These are phyloP conservation scores for Entophlyctis luteolus DNA, from an alignment of 192 early-diverging fungal species.

Conservation along the genomic window DNA sequence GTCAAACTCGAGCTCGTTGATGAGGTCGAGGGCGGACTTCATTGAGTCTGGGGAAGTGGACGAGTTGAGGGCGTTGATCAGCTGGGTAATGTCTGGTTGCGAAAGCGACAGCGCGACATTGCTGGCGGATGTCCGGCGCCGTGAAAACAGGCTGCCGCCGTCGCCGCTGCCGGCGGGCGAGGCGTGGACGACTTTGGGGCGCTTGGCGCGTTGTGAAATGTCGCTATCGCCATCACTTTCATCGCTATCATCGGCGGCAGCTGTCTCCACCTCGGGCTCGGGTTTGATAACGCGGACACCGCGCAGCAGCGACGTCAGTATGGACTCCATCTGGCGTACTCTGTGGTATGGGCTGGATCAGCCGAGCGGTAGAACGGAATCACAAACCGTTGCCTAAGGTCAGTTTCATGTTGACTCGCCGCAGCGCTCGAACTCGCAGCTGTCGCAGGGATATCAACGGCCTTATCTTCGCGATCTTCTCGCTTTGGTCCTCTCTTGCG, in stretches of 20 bases:
- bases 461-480: slow-evolving; percentile 9
- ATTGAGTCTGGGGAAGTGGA: slow-evolving; percentile 9
- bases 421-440: no score
- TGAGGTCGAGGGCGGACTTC: slow-evolving; percentile 4
- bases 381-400: not conserved
- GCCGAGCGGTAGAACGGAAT: no score
- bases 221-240: not conserved
- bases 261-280: not conserved
- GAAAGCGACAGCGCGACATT: no score
- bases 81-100: not conserved
- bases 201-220: not conserved
- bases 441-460: no score
- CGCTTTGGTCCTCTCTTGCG: slow-evolving; percentile 11
- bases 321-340: slow-evolving; percentile 7
- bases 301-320: slow-evolving; percentile 8
- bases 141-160: not conserved
- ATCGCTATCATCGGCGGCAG: not conserved
- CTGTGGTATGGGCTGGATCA: not conserved
- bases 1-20: slow-evolving; percentile 14
- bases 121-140: not conserved
- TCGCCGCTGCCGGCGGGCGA: not conserved
- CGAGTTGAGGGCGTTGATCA: slow-evolving; percentile 18
- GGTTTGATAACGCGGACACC: not conserved
- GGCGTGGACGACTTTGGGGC: slow-evolving; percentile 1
- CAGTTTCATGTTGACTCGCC: not conserved